Base-by-base conservation (phyloP, 2,329 filamentous ascomycete genomes). In the Didymella arachidicola region DNA sequence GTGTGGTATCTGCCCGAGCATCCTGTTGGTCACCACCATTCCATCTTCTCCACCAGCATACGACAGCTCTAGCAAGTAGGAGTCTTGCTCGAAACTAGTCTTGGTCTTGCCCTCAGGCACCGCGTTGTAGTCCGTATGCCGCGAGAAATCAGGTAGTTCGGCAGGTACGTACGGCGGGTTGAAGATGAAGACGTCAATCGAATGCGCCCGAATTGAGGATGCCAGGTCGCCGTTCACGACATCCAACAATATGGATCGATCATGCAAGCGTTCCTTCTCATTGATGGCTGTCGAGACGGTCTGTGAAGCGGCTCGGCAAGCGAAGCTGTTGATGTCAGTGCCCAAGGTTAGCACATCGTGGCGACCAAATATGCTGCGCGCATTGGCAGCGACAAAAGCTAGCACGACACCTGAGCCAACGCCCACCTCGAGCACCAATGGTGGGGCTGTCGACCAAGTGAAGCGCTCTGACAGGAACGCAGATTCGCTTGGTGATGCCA, bases 131-230 rank as follows among this genome's bases (percentile, higher is more conserved):
- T 52, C 57, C 18, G 66, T 60, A 55, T 79, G 77, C 45, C 69
- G 67, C 5, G 83, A 78, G 34, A 84, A 77, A 25, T 78, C 74
- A 1, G 94, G 93, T 59, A 96, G 79, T 26, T 89, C 84, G 2
- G 93, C 96, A 2, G 95, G 95, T 14, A 99, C 95, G 74, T 99
- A 99, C 0, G 95, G 95, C 52, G 95, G 95, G 74, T 99, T 99
- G 83, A 98, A 99, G 27, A 99, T 84, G 62, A 99, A 83, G 11
- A 99, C 84, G 73, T 99, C 95, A 5, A 96, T 84, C 38, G 79
- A 78, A 2, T 82, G 80, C 0, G 79, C 72, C 7, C 84, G 83
- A 39, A 96, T 79, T 0, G 88, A 80, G 2, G 84, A 77, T 4
- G 84, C 82, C 0, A 99, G 82, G 72, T 98, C 92, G 1, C 86